Evolutionary conservation across 305 asterid genomes (phyloP), one percentile per base, ranked within the genome.

Genomic region (Caryopteris hybrid): DNA sequence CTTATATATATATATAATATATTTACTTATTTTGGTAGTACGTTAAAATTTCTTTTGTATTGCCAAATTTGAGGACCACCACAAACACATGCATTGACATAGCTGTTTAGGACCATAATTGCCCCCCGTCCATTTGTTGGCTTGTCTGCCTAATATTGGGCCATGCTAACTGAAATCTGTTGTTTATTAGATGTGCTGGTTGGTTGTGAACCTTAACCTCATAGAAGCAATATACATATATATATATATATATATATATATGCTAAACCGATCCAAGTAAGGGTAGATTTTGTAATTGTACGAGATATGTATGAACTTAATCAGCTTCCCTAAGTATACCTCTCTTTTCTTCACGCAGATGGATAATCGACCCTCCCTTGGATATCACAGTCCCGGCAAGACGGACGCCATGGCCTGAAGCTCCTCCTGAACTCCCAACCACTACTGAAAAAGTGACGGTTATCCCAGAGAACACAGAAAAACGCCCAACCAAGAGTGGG

Each of bases 321-420:
- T 4, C 33, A 39, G 46, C 69, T 75, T 55, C 55, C 43, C 8
- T 29, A 27, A 55, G 22, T 50, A 20, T n/a, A 42, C 12, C 41
- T 22, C 13, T 51, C 2, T 8, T 10, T 63, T 31, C 29, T 11
- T n/a, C 45, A 20, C 8, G 38, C 88, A 95, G 99, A 78, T 95
- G 99, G 99, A 81, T 81, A 63, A 85, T 89, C 27, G 92, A 92
- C 74, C 93, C 98, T 46, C 98, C 97, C 27, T 61, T 95, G 56
- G 94, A 90, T 46, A 86, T 95, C 54, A 92, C 92, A 0, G 87
- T 95, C 78, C 89, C 97, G 10, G 97, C 97, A 64, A 92, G 86
- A 74, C 96, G 80, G 73, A 92, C 97, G 10, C 99, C 99, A 21
- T 95, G 99, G 99, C 98, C 98, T 0, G 97, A 89, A 68, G 78